Conservation (phyloP, 176 grass and related monocot genomes). For the Canna indica region DNA sequence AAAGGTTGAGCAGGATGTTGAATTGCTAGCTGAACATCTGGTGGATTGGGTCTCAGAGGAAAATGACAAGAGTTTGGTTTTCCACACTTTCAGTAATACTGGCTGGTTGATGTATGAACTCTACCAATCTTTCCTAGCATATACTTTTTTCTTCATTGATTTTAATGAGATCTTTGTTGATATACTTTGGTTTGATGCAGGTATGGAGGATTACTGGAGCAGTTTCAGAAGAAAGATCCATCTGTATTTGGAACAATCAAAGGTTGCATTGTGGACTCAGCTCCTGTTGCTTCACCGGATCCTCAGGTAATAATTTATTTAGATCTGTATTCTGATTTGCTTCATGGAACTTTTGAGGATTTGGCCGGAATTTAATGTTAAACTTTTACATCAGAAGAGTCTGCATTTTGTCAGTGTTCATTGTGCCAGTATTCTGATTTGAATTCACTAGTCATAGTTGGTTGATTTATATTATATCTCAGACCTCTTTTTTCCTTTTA, state of each 20-base stretch:
- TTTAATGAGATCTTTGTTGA: background rate
- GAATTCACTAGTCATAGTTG: background rate
- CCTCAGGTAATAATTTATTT: slow-evolving; percentile 40
- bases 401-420: background rate
- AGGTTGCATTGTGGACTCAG: slow-evolving; percentile 78
- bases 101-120: slow-evolving; percentile 71
- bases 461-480: background rate
- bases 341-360: background rate
- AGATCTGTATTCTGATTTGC: background rate
- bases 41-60: slow-evolving; percentile 74
- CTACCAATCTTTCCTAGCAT: too few relatives aligned
- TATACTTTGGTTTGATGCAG: slow-evolving; percentile 13
- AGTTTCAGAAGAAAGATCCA: slow-evolving; percentile 48
- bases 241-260: slow-evolving; percentile 66
- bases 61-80: slow-evolving; percentile 63
- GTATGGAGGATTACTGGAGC: slow-evolving; percentile 81
- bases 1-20: slow-evolving; percentile 64
- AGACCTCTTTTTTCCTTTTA: background rate
- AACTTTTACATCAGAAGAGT: background rate
- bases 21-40: slow-evolving; percentile 64
- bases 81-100: slow-evolving; percentile 94
- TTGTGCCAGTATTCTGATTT: background rate
- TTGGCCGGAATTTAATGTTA: background rate
- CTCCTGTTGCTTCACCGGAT: slow-evolving; percentile 73
- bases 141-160: background rate